These are phyloP conservation scores for Hemisphaericaspora lyxosophila DNA, from an alignment of 1,139 yeast genomes.

Conservation along the genomic window DNA sequence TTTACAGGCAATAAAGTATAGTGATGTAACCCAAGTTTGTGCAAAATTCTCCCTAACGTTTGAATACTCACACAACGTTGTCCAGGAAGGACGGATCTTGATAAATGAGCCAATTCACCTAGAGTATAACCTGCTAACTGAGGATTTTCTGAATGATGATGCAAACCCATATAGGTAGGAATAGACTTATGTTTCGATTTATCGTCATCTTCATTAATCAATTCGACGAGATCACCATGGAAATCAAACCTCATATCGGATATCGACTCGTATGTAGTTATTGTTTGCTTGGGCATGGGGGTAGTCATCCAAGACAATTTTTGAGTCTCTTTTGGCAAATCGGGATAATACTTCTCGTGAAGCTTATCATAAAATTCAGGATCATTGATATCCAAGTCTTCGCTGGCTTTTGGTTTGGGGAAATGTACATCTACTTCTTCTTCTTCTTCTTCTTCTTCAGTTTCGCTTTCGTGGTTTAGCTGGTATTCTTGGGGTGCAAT, in stretches of 20 bases:
- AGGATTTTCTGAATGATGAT: conserved; percentile 89
- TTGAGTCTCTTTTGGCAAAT: conserved; percentile 77
- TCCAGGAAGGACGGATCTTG: conserved; percentile 77
- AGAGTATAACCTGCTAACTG: conserved; percentile 90
- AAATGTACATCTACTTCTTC: conserved; percentile 53
- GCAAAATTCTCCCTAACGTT: conserved; percentile 82
- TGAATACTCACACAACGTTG: conserved; percentile 87
- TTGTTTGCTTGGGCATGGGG: conserved; percentile 49
- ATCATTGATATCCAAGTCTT: conserved; percentile 61
- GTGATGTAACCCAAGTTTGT: conserved; percentile 69
- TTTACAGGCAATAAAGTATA: conserved; percentile 51
- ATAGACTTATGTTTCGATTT: conserved; percentile 44
- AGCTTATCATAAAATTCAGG: conserved; percentile 77
- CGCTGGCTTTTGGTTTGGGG: conserved; percentile 46
- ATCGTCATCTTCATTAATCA: conserved; percentile 14
- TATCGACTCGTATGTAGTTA: conserved; percentile 58
- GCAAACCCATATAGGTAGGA: conserved; percentile 68
- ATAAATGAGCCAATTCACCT: conserved; percentile 73
- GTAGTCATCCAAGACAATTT: conserved; percentile 88
- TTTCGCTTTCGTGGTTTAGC: no score
- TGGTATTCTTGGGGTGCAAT: conserved; percentile 25
- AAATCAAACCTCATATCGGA: conserved; percentile 84
- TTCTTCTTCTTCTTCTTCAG: conserved; percentile 27
- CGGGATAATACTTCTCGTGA: conserved; percentile 86
- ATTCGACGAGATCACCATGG: conserved; percentile 67